Evolutionary conservation across 2,329 filamentous ascomycete genomes (phyloP).

Genomic region (Clonostachys chloroleuca): DNA sequence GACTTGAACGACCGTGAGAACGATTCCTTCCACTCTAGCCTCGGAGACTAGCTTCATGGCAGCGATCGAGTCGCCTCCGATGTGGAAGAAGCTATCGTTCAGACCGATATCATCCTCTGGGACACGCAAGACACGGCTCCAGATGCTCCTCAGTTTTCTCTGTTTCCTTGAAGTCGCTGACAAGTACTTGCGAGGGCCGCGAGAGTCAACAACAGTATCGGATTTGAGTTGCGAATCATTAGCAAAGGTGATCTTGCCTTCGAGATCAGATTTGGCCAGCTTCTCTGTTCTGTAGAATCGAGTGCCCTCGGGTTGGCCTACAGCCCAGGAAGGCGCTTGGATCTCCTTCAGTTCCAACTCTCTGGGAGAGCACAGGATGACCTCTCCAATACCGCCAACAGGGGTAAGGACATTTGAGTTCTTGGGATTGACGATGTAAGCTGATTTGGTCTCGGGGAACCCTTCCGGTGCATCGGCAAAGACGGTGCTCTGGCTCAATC

Average conservation of each 20-base stretch:
- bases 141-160: conserved; percentile 37
- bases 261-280: conserved; percentile 28
- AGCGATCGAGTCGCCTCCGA: conserved; percentile 55
- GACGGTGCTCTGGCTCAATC: conserved; percentile 9
- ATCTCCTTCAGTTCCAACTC: conserved; percentile 15
- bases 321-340: conserved; percentile 19
- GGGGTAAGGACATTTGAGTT: conserved; percentile 28
- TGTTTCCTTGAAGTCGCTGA: conserved; percentile 35
- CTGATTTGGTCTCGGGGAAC: conserved; percentile 16
- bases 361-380: conserved; percentile 28
- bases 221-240: conserved; percentile 5
- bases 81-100: conserved; percentile 55
- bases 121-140: conserved; percentile 40
- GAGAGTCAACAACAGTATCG: conserved; percentile 1
- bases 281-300: conserved; percentile 32
- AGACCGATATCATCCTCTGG: conserved; percentile 40
- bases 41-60: conserved; percentile 59
- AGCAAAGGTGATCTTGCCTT: conserved; percentile 15
- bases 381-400: conserved; percentile 34
- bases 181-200: conserved; percentile 18
- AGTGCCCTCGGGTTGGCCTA: conserved; percentile 1
- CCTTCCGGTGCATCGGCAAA: conserved; percentile 9
- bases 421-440: conserved; percentile 33
- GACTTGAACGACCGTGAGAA: conserved; percentile 49
- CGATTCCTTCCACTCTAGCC: conserved; percentile 39